Evolutionary conservation across 441 rosid species (phyloP).

Genomic region (Populus trichocarpa): DNA sequence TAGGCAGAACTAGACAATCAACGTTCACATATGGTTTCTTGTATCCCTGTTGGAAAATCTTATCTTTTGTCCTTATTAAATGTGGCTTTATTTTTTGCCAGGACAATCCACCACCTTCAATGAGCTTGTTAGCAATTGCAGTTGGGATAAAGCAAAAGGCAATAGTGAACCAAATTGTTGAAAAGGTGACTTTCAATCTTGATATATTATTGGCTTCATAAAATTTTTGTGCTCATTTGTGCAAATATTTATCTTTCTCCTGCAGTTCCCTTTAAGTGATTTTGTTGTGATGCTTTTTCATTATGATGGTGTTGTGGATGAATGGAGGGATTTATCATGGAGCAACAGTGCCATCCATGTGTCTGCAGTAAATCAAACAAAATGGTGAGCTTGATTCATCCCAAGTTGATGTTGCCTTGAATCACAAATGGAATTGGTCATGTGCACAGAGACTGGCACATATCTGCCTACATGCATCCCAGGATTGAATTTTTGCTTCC

Average conservation of each 20-base stretch:
- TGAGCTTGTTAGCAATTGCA: conserved; percentile 71
- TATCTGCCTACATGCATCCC: not conserved
- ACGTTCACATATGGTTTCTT: not conserved
- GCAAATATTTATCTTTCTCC: not conserved
- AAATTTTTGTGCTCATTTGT: not conserved
- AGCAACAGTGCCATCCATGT: conserved; percentile 64
- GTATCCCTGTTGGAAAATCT: not conserved
- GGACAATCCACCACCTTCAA: conserved; percentile 36
- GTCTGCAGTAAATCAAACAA: conserved; percentile 79
- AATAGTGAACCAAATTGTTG: conserved; percentile 60
- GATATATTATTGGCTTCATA: not conserved
- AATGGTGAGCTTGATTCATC: conserved; percentile 53
- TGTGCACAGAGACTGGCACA: not conserved
- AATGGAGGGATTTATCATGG: conserved; percentile 78
- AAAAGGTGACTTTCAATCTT: conserved; percentile 46
- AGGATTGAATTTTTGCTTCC: not conserved
- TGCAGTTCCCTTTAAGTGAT: conserved; percentile 43
- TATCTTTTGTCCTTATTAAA: not conserved
- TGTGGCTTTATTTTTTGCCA: conserved; percentile 18
- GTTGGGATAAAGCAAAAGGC: conserved; percentile 79
- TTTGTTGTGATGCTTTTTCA: conserved; percentile 84
- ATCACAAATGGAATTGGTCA: not conserved
- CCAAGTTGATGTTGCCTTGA: not conserved
- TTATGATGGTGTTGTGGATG: conserved; percentile 72
- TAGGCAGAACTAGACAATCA: not conserved